These are phyloP conservation scores for Backusella morwellensis DNA, from an alignment of 192 early-diverging fungal genomes.

Conservation along the genomic window DNA sequence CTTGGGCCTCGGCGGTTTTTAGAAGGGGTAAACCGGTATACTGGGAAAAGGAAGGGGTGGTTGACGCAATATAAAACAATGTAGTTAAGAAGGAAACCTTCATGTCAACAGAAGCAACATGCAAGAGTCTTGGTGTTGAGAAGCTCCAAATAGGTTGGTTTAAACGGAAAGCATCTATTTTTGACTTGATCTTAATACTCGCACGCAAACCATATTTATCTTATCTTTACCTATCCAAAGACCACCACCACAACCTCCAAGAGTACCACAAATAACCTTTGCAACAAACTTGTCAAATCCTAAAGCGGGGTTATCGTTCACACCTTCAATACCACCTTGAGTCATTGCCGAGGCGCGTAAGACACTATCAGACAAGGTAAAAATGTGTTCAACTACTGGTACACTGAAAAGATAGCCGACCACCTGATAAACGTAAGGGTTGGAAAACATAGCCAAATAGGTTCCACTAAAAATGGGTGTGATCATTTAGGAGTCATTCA, in stretches of 20 bases:
- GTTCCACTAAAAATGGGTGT: conserved; percentile 17
- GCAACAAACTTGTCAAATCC: conserved; percentile 32
- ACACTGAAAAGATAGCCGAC: conserved; percentile 11
- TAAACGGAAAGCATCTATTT: conserved; percentile 31
- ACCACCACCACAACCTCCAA: conserved; percentile 34
- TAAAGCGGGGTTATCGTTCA: conserved; percentile 14
- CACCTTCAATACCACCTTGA: conserved; percentile 31
- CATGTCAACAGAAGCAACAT: conserved; percentile 24
- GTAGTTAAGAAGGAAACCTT: conserved; percentile 22
- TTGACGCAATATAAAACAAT: conserved; percentile 29
- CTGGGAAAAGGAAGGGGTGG: conserved; percentile 15
- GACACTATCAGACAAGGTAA: conserved; percentile 27
- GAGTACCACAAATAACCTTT: conserved; percentile 32
- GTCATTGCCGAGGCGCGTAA: conserved; percentile 20
- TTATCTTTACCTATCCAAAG: conserved; percentile 32
- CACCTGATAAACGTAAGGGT: conserved; percentile 21
- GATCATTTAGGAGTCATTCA: background rate
- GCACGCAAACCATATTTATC: background rate
- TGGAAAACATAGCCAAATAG: conserved; percentile 29
- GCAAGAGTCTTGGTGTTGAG: conserved; percentile 29
- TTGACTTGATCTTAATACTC: background rate
- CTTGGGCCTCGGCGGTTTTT: conserved; percentile 23
- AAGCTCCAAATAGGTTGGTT: conserved; percentile 34
- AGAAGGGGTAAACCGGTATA: conserved; percentile 10
- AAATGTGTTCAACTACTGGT: conserved; percentile 13